Evolutionary conservation across 1,284 basidiomycete species (phyloP).

Genomic region (Exsudoporus floridanus): DNA sequence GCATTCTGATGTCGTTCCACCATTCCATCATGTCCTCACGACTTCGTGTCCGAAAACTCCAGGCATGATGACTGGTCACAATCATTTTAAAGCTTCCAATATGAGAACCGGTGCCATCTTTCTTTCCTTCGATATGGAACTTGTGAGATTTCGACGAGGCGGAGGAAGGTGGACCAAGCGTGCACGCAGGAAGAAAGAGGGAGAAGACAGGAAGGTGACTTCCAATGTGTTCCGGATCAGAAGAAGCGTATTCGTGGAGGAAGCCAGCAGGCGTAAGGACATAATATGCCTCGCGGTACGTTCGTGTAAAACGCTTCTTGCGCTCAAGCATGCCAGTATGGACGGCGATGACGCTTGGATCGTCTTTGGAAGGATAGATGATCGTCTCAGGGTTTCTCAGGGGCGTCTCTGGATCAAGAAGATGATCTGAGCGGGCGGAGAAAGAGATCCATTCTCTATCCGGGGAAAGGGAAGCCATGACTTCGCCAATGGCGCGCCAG

Average conservation of each 20-base stretch:
- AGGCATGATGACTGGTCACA: slow-evolving; percentile 62
- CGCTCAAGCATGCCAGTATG: slow-evolving; percentile 92
- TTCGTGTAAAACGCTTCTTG: slow-evolving; percentile 95
- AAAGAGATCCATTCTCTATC: slow-evolving; percentile 98
- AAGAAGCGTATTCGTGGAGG: slow-evolving; percentile 87
- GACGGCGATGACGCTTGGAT: slow-evolving; percentile 85
- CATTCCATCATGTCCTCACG: slow-evolving; percentile 99
- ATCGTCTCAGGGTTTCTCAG: slow-evolving; percentile 80
- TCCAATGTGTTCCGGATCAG: slow-evolving; percentile 63
- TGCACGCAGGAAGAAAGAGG: slow-evolving; percentile 93
- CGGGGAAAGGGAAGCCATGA: slow-evolving; percentile 84
- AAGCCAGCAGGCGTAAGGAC: slow-evolving; percentile 95
- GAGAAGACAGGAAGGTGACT: slow-evolving; percentile 78
- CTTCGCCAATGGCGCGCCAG: slow-evolving; percentile 72
- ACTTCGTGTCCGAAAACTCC: slow-evolving; percentile 88
- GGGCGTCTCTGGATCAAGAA: slow-evolving; percentile 96
- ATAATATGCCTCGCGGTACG: slow-evolving; percentile 88
- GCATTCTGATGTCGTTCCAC: slow-evolving; percentile 99
- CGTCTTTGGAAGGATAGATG: slow-evolving; percentile 91
- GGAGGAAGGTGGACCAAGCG: slow-evolving; percentile 89
- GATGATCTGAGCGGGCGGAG: slow-evolving; percentile 90
- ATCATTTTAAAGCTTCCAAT: slow-evolving; percentile 46
- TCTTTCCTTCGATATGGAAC: slow-evolving; percentile 95
- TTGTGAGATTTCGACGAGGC: slow-evolving; percentile 80
- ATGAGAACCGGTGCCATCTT: slow-evolving; percentile 74